A percentile compares a stretch with the other conserved stretches of the same genome.
These are phyloP conservation scores for Yamadazyma triangularis DNA, from an alignment of 1,139 yeast genomes.

Conservation along the genomic window DNA sequence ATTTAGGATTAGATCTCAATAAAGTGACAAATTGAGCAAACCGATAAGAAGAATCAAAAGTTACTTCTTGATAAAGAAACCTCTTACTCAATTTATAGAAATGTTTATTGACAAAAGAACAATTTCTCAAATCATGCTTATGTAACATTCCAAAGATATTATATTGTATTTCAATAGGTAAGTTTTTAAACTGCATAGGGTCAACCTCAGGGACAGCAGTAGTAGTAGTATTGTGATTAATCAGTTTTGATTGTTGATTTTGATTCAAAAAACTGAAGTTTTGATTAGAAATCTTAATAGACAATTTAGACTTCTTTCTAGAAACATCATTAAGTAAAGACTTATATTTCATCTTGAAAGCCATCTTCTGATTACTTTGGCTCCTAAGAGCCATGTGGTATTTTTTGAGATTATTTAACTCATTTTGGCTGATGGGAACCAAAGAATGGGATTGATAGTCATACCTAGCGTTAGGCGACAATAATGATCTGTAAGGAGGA, in stretches of 20 bases:
- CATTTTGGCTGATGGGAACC: conserved; percentile 36
- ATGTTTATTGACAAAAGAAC: conserved; percentile 47
- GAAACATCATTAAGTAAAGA: conserved; percentile 40
- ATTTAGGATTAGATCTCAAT: conserved; percentile 47
- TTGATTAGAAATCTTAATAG: conserved; percentile 10
- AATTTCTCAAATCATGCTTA: conserved; percentile 22
- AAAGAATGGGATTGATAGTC: conserved; percentile 40
- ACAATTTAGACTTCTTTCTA: conserved; percentile 16
- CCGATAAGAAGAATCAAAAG: conserved; percentile 63
- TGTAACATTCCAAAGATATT: conserved; percentile 29
- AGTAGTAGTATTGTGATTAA: too few species aligned
- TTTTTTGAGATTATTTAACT: conserved; percentile 12
- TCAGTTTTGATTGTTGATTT: neutral
- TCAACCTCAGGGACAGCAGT: neutral
- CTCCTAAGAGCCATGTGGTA: conserved; percentile 10
- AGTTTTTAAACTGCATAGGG: conserved; percentile 9
- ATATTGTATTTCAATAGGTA: conserved; percentile 35
- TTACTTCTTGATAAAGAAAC: conserved; percentile 49
- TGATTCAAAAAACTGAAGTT: conserved; percentile 1
- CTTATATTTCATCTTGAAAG: conserved; percentile 41
- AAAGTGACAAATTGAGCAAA: conserved; percentile 74
- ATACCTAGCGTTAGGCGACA: conserved; percentile 39
- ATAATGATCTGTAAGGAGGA: conserved; percentile 43
- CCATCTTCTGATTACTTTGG: conserved; percentile 4
- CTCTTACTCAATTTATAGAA: conserved; percentile 53